Percentiles rank a stretch among this genome's conserved stretches.
Conservation (phyloP, 352 stramenopile species). For the Phytophthora pseudosyringae region DNA sequence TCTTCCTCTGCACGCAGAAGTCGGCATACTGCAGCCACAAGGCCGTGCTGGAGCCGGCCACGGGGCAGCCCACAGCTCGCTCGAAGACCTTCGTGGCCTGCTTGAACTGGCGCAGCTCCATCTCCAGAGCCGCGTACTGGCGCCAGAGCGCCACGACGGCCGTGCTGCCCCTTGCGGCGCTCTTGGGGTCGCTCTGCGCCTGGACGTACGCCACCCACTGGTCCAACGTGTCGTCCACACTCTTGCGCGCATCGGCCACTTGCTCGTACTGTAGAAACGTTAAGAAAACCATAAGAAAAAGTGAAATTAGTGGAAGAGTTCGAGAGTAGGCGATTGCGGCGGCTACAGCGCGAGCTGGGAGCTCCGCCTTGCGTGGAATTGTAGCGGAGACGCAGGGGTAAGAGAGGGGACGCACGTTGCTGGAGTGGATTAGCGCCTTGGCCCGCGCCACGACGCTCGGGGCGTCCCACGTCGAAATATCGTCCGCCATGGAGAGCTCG, state of each 20-base stretch:
- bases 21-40: conserved; percentile 75
- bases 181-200: conserved; percentile 16
- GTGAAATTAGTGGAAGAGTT: conserved; percentile 14
- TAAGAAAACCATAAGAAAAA: not conserved
- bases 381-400: conserved; percentile 7
- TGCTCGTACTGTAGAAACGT: conserved; percentile 64
- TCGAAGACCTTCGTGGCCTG: conserved; percentile 86
- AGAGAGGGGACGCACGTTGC: conserved; percentile 65
- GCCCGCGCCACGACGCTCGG: conserved; percentile 57
- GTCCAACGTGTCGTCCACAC: conserved; percentile 53
- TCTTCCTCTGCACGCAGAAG: conserved; percentile 79
- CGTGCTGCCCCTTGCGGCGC: conserved; percentile 21
- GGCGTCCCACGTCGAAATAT: conserved; percentile 53
- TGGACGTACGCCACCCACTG: conserved; percentile 44
- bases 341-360: conserved; percentile 15
- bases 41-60: conserved; percentile 40
- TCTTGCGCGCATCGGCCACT: conserved; percentile 60
- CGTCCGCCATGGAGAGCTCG: conserved; percentile 32
- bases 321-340: not conserved
- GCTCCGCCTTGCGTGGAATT: not conserved
- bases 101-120: conserved; percentile 85
- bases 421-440: conserved; percentile 75
- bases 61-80: conserved; percentile 54
- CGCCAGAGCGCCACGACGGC: conserved; percentile 56
- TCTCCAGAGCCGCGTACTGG: conserved; percentile 77